A percentile compares a stretch with the other conserved stretches of the same genome.
phyloP scores from a whole-genome alignment of 2,329 filamentous ascomycete genomes.

The Huntiella moniliformis region DNA sequence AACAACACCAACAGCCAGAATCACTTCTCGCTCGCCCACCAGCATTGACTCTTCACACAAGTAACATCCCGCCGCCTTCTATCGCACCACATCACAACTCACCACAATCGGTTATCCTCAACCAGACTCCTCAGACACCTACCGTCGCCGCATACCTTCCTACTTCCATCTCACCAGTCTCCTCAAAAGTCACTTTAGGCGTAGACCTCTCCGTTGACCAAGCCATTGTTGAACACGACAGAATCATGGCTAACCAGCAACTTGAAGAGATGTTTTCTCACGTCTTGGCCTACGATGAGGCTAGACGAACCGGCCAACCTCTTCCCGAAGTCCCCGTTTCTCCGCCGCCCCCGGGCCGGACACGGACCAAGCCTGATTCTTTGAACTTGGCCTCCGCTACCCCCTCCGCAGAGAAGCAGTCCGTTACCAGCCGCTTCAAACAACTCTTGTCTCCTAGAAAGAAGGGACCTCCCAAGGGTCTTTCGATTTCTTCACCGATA shows the following conservation, averaged over 20 bases:
- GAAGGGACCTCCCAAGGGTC: slow-evolving; percentile 24
- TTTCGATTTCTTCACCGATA: slow-evolving; percentile 46
- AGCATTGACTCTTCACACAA: slow-evolving; percentile 7
- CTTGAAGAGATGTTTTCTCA: slow-evolving; percentile 82
- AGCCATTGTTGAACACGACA: slow-evolving; percentile 54
- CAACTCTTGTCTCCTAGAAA: slow-evolving; percentile 41
- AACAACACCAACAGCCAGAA: slow-evolving; percentile 5
- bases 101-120: slow-evolving; percentile 4
- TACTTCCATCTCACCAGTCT: slow-evolving; percentile 19
- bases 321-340: slow-evolving; percentile 10
- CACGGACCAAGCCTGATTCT: slow-evolving; percentile 29
- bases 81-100: background rate
- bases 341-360: slow-evolving; percentile 21
- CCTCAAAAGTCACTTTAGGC: slow-evolving; percentile 31
- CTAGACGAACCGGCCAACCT: slow-evolving; percentile 35
- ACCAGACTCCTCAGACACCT: slow-evolving; percentile 14
- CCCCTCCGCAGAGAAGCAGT: slow-evolving; percentile 25
- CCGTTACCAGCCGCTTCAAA: slow-evolving; percentile 39
- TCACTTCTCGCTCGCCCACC: background rate
- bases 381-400: slow-evolving; percentile 27
- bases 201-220: slow-evolving; percentile 59
- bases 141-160: slow-evolving; percentile 16
- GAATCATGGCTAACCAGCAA: slow-evolving; percentile 56
- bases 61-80: background rate
- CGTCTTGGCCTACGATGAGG: slow-evolving; percentile 74